phyloP scores from a whole-genome alignment of 768 basidiomycete genomes.

The Strobilomyces confusus region DNA sequence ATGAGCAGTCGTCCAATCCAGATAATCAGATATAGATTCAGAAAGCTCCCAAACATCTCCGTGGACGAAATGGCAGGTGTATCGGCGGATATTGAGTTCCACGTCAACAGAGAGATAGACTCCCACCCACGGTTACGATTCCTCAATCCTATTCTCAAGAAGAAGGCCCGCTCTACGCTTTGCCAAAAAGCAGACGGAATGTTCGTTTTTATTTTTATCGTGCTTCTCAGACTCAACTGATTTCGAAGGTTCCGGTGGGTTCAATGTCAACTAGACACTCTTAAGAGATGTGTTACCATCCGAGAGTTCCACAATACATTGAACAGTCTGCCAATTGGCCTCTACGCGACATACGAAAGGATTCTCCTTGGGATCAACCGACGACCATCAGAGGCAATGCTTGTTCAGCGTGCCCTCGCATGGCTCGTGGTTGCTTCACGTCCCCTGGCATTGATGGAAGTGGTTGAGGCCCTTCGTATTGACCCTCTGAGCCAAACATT shows the following conservation, averaged over 20 bases:
- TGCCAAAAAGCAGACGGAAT: conserved; percentile 11
- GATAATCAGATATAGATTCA: no score
- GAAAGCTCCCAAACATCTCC: no score
- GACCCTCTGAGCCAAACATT: background rate
- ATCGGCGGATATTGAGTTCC: conserved; percentile 2
- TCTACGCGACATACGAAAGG: conserved; percentile 4
- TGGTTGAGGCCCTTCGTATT: conserved; percentile 7
- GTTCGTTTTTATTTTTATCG: no score
- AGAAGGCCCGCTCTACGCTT: background rate
- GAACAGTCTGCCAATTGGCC: no score
- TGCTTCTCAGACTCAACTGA: no score
- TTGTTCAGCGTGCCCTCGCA: background rate
- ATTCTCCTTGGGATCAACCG: conserved; percentile 3
- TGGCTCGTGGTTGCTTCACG: conserved; percentile 11
- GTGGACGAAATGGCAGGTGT: no score
- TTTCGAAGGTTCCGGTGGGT: conserved; percentile 17
- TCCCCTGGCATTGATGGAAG: conserved; percentile 2
- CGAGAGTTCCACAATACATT: no score
- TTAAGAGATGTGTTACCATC: conserved; percentile 11
- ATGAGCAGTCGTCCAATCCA: conserved; percentile 12
- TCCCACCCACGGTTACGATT: conserved; percentile 5
- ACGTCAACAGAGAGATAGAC: conserved; percentile 4
- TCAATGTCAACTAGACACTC: conserved; percentile 8
- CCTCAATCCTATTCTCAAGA: background rate
- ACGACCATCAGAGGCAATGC: background rate